phyloP scores from a whole-genome alignment of 331 rosid species.

The Stylosanthes scabra region DNA sequence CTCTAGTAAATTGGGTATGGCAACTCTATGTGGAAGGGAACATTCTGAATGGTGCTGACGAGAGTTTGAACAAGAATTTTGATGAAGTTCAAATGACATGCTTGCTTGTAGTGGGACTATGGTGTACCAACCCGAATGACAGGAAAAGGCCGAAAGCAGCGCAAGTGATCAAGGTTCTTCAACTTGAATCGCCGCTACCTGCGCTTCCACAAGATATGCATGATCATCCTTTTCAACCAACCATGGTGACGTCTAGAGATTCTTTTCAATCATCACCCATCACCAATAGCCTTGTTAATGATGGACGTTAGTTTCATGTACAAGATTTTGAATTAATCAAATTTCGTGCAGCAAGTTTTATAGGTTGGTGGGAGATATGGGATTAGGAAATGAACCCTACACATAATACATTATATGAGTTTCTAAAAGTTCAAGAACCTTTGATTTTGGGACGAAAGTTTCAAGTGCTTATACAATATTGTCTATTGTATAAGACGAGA shows the following conservation, averaged over 20 bases:
- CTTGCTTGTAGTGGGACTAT: constrained; percentile 41
- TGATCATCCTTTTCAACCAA: constrained; percentile 25
- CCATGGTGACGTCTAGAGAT: background rate
- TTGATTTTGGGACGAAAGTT: no score
- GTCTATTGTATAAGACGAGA: no score
- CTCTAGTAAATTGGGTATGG: constrained; percentile 40
- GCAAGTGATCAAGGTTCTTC: constrained; percentile 42
- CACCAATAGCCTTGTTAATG: constrained; percentile 35
- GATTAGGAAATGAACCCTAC: no score
- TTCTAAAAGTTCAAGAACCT: no score
- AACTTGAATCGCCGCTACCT: constrained; percentile 18
- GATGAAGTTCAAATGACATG: constrained; percentile 31
- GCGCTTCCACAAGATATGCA: constrained; percentile 37
- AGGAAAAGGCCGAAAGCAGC: constrained; percentile 47
- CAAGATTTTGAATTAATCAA: background rate
- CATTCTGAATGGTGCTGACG: constrained; percentile 36
- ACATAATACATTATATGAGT: no score
- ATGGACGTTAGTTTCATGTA: constrained; percentile 29
- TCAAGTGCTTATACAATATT: no score
- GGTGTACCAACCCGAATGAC: constrained; percentile 35
- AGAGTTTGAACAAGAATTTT: constrained; percentile 21
- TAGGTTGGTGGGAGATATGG: background rate
- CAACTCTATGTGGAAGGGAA: constrained; percentile 30
- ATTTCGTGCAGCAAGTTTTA: background rate
- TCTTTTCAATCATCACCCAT: constrained; percentile 10